phyloP scores from a whole-genome alignment of 176 grass and related monocot species.

The Avena sativa region DNA sequence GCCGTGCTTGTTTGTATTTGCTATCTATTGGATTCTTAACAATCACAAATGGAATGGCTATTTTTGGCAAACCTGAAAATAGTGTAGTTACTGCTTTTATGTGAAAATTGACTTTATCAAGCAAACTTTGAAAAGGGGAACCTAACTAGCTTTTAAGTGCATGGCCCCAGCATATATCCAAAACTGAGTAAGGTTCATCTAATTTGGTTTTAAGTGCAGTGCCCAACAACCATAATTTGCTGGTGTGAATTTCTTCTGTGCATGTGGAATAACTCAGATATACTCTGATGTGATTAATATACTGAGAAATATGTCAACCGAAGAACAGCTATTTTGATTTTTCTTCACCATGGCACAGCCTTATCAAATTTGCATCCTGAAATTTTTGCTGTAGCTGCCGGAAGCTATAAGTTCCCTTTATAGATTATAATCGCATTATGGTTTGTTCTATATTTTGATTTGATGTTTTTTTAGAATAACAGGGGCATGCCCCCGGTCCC shows the following conservation, averaged over 20 bases:
- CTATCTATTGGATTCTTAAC: neutral
- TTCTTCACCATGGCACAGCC: no score
- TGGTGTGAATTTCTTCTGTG: neutral
- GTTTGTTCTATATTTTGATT: neutral
- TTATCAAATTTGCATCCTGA: neutral
- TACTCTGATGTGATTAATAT: neutral
- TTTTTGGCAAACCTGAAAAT: slow-evolving; percentile 1
- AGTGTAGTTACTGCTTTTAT: neutral
- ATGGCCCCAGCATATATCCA: neutral
- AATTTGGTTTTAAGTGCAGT: neutral
- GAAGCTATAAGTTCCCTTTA: neutral
- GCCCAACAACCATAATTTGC: slow-evolving; percentile 8
- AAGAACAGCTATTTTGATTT: neutral
- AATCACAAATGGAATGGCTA: slow-evolving; percentile 15
- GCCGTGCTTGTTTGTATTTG: neutral
- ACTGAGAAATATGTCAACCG: neutral
- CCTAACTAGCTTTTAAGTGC: slow-evolving; percentile 17
- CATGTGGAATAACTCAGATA: neutral
- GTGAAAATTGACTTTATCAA: neutral
- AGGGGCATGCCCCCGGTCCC: no score
- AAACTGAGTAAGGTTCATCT: neutral
- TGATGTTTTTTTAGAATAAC: neutral
- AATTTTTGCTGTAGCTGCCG: neutral
- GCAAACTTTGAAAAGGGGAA: neutral
- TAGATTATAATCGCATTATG: neutral